A percentile compares a stretch with the other conserved stretches of the same genome.
phyloP scores from a whole-genome alignment of 805 yeast species.

The Kregervanrija fluxuum region DNA sequence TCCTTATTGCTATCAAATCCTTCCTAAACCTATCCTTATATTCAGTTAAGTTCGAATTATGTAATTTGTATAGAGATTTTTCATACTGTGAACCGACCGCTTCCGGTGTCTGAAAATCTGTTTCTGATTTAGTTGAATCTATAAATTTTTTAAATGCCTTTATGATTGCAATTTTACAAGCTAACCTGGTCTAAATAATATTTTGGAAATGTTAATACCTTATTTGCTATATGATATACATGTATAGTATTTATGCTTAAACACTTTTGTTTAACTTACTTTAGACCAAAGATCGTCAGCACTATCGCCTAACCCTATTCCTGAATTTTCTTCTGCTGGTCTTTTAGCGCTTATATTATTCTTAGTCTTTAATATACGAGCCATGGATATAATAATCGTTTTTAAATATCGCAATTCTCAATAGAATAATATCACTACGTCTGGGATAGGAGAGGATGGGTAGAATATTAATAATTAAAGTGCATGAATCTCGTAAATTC shows the following conservation, averaged over 20 bases:
- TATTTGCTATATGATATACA: too few relatives aligned
- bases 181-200: slow-evolving; percentile 15
- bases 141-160: slow-evolving; percentile 10
- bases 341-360: neutral
- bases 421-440: too few relatives aligned
- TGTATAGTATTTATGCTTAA: too few relatives aligned
- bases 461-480: too few relatives aligned
- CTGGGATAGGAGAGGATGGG: too few relatives aligned
- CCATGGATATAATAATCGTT: too few relatives aligned
- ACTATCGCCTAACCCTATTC: slow-evolving; percentile 6
- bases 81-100: slow-evolving; percentile 19
- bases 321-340: neutral
- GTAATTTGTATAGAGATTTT: slow-evolving; percentile 12
- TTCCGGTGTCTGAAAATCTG: neutral
- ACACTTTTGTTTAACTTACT: too few relatives aligned
- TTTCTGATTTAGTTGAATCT: slow-evolving; percentile 1
- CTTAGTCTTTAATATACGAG: too few relatives aligned
- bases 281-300: slow-evolving; percentile 6
- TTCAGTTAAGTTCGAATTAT: slow-evolving; percentile 11
- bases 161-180: slow-evolving; percentile 17
- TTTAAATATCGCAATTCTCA: too few relatives aligned
- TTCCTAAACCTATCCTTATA: slow-evolving; percentile 26
- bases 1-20: slow-evolving; percentile 25
- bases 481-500: too few relatives aligned
- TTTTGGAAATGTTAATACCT: too few relatives aligned